Base-by-base conservation (phyloP, 2,329 filamentous ascomycete species). In the Corynespora cassiicola region DNA sequence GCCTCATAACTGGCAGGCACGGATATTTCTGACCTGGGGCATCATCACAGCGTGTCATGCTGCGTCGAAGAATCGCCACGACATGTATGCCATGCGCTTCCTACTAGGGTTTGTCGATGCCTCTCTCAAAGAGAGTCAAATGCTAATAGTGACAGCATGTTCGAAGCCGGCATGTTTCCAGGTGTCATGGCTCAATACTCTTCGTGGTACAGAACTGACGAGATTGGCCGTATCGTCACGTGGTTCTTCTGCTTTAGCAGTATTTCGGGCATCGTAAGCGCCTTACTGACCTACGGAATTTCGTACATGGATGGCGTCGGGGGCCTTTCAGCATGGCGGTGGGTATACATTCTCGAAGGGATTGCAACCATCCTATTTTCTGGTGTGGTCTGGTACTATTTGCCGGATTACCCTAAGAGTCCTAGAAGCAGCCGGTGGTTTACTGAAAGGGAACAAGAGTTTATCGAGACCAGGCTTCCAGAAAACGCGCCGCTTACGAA, bases 381-480 rank as follows among this genome's bases (percentile, higher is more conserved):
- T 12, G 54, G 43, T 5, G 56, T 67, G 10, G 63, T 74, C 2
- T 74, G 57, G 47, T 56, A 62, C 18, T 59, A 68, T 11, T 58
- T 76, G 1, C 74, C 74, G 0, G 74, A 76, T 42, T 75, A 72
- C 35, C 73, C 73, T 5, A 73, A 73, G 42, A 70, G 65, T 1
- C 50, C 58, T 5, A 55, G 70, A 3, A 69, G 63, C 19, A 54
- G 47, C 5, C 52, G 48, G 6, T 74, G 68, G 66, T 63, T 74
- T 27, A 68, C 66, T 1, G 43, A 55, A 2, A 47, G 68, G 18
- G 71, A 74, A 38, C 66, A 71, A 45, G 64, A 71, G 40, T 72
- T 68, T 31, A 58, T 72, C 20, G 70, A 74, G 44, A 52, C 59
- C 8, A 48, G 69, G 3, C 49, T 73, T 1, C 60, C 70, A 0